phyloP scores from a whole-genome alignment of 139 green algal genomes.

The Medakamo hakoo region DNA sequence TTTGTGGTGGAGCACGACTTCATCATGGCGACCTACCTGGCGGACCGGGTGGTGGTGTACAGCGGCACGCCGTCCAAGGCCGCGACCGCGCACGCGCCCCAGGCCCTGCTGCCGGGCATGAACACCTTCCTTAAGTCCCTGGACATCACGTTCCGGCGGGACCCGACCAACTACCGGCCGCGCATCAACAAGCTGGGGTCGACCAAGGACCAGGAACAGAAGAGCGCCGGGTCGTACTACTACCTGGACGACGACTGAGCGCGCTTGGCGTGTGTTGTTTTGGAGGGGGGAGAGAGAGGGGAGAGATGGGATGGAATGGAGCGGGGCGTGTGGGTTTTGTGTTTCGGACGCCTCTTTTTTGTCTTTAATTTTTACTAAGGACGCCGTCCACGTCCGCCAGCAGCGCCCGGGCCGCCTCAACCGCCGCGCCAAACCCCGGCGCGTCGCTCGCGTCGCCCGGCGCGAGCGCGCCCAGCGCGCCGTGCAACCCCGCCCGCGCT shows the following conservation, averaged over 20 bases:
- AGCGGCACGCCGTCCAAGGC: slow-evolving; percentile 66
- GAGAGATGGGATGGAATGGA: not conserved
- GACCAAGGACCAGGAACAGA: slow-evolving; percentile 93
- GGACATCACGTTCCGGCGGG: slow-evolving; percentile 95
- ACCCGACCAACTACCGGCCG: slow-evolving; percentile 96
- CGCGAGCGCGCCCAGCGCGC: slow-evolving; percentile 23
- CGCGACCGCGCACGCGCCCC: slow-evolving; percentile 58
- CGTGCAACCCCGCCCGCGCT: slow-evolving; percentile 28
- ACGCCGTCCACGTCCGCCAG: slow-evolving; percentile 2
- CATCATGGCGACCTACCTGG: slow-evolving; percentile 99
- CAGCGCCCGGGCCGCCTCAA: not conserved
- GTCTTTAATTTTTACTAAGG: not conserved
- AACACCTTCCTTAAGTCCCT: slow-evolving; percentile 88
- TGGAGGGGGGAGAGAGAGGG: too few relatives aligned
- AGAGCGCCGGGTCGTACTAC: slow-evolving; percentile 81
- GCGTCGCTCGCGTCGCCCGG: not conserved
- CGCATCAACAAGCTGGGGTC: slow-evolving; percentile 94
- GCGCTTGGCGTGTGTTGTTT: too few relatives aligned
- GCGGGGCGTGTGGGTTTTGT: not conserved
- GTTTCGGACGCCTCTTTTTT: not conserved
- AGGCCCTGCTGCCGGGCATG: slow-evolving; percentile 71
- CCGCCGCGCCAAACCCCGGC: not conserved
- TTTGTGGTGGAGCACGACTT: slow-evolving; percentile 99
- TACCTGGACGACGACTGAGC: slow-evolving; percentile 25
- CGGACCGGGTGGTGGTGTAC: slow-evolving; percentile 95